phyloP scores from a whole-genome alignment of 192 early-diverging fungal species.

The Backusella luteola region DNA sequence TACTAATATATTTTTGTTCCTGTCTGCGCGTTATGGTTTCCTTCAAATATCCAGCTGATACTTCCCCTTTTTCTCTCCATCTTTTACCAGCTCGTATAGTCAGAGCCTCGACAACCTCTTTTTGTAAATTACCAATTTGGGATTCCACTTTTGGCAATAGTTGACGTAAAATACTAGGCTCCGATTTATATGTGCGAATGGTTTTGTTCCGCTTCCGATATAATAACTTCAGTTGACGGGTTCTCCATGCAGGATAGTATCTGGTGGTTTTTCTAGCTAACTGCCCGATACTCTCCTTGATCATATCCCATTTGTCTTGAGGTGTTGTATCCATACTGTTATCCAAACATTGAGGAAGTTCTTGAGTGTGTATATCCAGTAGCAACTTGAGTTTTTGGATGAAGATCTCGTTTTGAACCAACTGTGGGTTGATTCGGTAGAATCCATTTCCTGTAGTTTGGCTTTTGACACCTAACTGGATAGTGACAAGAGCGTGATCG shows the following conservation, averaged over 20 bases:
- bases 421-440: conserved; percentile 19
- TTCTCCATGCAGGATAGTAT: background rate
- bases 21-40: background rate
- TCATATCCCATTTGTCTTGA: conserved; percentile 6
- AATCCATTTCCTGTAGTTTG: background rate
- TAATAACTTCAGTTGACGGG: background rate
- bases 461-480: background rate
- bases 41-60: conserved; percentile 8
- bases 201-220: background rate
- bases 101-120: background rate
- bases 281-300: background rate
- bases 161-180: background rate
- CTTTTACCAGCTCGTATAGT: conserved; percentile 5
- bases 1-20: background rate
- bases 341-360: background rate
- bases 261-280: background rate
- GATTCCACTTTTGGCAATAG: background rate
- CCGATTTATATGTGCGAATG: background rate
- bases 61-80: conserved; percentile 16
- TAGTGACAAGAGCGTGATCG: conserved; percentile 13
- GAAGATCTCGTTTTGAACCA: background rate
- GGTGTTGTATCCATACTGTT: background rate
- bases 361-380: background rate
- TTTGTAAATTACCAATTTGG: background rate
- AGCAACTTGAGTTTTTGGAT: background rate